Evolutionary conservation across 116 monocot species (phyloP).

Genomic region (Zostera marina): DNA sequence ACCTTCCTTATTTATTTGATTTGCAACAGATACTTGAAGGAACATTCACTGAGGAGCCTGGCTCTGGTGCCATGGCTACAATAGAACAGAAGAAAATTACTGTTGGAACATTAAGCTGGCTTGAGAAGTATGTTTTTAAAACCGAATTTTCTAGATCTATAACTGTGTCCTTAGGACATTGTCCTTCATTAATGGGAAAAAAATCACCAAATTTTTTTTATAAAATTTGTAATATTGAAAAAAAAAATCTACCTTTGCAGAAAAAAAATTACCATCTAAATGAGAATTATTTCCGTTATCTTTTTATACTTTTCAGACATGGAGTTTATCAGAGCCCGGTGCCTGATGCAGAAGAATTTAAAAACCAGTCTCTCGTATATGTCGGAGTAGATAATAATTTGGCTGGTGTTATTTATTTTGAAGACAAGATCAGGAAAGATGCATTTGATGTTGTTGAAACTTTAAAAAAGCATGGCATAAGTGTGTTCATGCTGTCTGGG

Average conservation of each 20-base stretch:
- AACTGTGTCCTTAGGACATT: not conserved
- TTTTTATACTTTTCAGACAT: constrained; percentile 37
- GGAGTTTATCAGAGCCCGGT: constrained; percentile 42
- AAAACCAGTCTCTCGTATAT: constrained; percentile 69
- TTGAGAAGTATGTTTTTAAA: constrained; percentile 37
- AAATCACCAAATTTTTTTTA: too few species aligned
- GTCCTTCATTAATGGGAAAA: not conserved
- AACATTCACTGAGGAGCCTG: constrained; percentile 91
- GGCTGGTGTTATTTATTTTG: constrained; percentile 74
- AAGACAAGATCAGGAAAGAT: constrained; percentile 95
- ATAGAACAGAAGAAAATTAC: constrained; percentile 54
- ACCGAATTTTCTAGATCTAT: not conserved
- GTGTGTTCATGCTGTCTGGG: constrained; percentile 82
- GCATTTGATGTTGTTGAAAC: constrained; percentile 55
- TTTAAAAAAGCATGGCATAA: constrained; percentile 61
- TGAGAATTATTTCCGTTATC: constrained; percentile 1
- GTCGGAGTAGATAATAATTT: constrained; percentile 73
- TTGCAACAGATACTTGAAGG: constrained; percentile 47
- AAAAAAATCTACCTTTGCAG: not conserved
- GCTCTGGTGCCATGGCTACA: constrained; percentile 70
- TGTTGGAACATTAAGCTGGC: constrained; percentile 76
- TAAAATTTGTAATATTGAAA: too few species aligned
- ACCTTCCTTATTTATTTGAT: not conserved
- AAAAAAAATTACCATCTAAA: not conserved
- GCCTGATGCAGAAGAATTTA: constrained; percentile 35